Evolutionary conservation across 1,284 basidiomycete genomes (phyloP), one percentile per base, ranked within the genome.

Genomic region (Fomitopsis betulina): DNA sequence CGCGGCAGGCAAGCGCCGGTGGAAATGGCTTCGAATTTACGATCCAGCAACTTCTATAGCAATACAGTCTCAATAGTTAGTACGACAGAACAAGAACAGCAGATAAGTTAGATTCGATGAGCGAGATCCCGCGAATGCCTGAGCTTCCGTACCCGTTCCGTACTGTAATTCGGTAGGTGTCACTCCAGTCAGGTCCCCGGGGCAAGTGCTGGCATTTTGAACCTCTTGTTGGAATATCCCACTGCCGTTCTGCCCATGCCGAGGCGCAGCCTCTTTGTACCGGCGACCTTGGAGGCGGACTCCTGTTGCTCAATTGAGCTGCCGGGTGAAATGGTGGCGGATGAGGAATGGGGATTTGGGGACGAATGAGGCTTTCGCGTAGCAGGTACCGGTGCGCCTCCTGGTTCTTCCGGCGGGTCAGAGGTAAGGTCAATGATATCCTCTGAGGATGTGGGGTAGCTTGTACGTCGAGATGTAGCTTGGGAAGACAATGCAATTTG

Each of bases 171-270:
- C 27, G 27, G 27, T 30, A 30, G 27, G 27, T 30, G 27, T 30
- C 27, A 7, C 27, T 30, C 27, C 4, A 30, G 27, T 39, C 52
- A 38, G 2, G n/a, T 35, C 17, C 5, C 49, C n/a, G 15, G 5
- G 15, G 15, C 32, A 4, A 7, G 19, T 10, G 51, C 52, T 33
- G 80, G 81, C 19, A 74, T 67, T 68, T 84, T 86, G 76, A 86
- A 86, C 70, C 83, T 86, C 71, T 87, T 87, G 70, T 86, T 87
- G 21, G 79, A 65, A 67, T 86, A 87, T 9, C 81, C 80, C n/a
- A 62, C 69, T 9, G 68, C 69, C 6, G 70, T 68, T 61, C 79
- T 73, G 17, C 83, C 82, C 83, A 86, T 86, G 1, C 85, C 84
- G 40, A 86, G 71, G 43, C 83, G 75, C n/a, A n/a, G n/a, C 59